These are phyloP conservation scores for Aspergillus neotritici DNA, from an alignment of 2,329 filamentous ascomycete genomes.

Conservation along the genomic window DNA sequence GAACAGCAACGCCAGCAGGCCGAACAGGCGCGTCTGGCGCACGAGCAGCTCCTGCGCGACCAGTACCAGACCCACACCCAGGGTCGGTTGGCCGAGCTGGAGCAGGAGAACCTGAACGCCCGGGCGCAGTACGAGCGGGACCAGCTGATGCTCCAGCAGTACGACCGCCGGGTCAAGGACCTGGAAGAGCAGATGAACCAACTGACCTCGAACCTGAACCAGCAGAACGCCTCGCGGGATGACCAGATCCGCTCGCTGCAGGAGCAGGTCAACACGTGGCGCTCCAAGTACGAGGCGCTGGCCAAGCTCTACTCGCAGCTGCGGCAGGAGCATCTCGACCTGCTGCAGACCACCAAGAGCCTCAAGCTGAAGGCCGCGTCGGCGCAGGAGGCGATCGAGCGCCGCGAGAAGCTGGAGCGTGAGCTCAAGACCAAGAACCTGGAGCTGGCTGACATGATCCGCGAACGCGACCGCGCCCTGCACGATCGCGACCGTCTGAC, in stretches of 20 bases:
- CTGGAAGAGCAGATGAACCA: constrained; percentile 81
- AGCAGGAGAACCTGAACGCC: constrained; percentile 90
- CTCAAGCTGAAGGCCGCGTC: constrained; percentile 95
- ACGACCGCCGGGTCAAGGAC: constrained; percentile 89
- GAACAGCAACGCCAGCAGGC: constrained; percentile 83
- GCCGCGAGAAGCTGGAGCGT: constrained; percentile 87
- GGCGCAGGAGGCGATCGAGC: constrained; percentile 93
- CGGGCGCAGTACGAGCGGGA: constrained; percentile 95
- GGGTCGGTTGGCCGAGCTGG: constrained; percentile 88
- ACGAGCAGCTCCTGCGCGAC: constrained; percentile 81
- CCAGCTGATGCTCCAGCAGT: constrained; percentile 93
- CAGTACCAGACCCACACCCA: constrained; percentile 93
- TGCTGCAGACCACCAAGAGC: constrained; percentile 92
- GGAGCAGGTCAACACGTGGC: constrained; percentile 97
- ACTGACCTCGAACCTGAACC: constrained; percentile 72
- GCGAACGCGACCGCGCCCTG: constrained; percentile 85
- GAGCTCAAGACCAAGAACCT: constrained; percentile 99
- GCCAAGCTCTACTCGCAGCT: constrained; percentile 97
- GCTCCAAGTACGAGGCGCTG: constrained; percentile 91
- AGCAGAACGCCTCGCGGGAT: constrained; percentile 84
- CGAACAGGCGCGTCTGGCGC: constrained; percentile 84
- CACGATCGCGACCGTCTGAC: constrained; percentile 86
- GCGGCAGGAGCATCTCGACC: constrained; percentile 87
- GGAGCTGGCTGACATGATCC: constrained; percentile 97
- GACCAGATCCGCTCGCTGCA: constrained; percentile 90